These are phyloP conservation scores for Metschnikowia sp. DNA, from an alignment of 805 yeast genomes.

Conservation along the genomic window DNA sequence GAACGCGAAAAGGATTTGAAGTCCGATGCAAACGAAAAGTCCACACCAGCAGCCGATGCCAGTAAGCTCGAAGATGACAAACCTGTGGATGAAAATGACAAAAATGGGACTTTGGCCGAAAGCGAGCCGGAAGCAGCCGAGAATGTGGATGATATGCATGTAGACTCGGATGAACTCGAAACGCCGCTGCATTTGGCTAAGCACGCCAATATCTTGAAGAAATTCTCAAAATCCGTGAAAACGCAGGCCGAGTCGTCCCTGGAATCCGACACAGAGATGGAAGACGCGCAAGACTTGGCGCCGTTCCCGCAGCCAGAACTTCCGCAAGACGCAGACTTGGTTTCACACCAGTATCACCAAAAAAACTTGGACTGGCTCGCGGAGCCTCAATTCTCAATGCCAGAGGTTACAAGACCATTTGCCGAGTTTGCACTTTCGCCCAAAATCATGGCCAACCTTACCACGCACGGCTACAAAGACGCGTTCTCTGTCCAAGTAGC, in stretches of 20 bases:
- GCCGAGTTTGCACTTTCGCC: conserved; percentile 44
- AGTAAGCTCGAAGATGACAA: not conserved
- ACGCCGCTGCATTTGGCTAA: conserved; percentile 26
- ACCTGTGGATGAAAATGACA: not conserved
- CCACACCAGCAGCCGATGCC: not conserved
- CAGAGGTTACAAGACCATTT: conserved; percentile 47
- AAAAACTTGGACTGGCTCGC: conserved; percentile 63
- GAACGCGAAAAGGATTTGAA: not conserved
- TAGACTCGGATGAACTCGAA: too few species aligned
- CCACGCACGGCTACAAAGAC: conserved; percentile 39
- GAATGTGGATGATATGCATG: too few species aligned
- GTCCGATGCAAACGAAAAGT: not conserved
- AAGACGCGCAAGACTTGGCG: conserved; percentile 38
- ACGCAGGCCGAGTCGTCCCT: conserved; percentile 20
- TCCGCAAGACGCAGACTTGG: conserved; percentile 48
- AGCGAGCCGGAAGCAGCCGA: too few species aligned
- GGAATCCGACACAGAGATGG: conserved; percentile 26
- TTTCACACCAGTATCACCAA: conserved; percentile 22
- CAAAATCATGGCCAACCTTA: conserved; percentile 45
- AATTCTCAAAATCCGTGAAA: conserved; percentile 39
- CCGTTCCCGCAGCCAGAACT: conserved; percentile 85
- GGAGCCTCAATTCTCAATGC: conserved; percentile 54
- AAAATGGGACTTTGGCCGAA: too few species aligned
- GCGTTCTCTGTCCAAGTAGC: conserved; percentile 80
- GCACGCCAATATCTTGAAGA: conserved; percentile 49